A percentile compares a stretch with the other conserved stretches of the same genome.
phyloP scores from a whole-genome alignment of 1,284 basidiomycete genomes.

The Irpex rosettiformis region DNA sequence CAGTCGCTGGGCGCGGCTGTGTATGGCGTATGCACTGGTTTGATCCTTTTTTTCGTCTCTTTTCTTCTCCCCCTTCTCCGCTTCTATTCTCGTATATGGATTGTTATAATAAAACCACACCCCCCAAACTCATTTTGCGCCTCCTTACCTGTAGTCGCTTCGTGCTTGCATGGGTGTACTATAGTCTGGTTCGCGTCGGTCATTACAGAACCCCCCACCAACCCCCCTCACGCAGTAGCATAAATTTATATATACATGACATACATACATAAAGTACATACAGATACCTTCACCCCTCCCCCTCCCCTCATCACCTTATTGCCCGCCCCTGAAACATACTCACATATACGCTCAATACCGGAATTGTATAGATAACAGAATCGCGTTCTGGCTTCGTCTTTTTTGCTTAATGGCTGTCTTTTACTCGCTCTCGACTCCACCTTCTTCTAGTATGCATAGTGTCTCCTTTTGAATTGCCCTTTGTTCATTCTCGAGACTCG shows the following conservation, averaged over 20 bases:
- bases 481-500: neutral
- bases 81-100: neutral
- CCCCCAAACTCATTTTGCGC: neutral
- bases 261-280: neutral
- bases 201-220: neutral
- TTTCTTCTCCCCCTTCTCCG: neutral
- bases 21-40: constrained; percentile 2
- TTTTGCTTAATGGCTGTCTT: neutral
- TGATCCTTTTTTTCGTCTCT: neutral
- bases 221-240: constrained; percentile 1
- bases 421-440: constrained; percentile 2
- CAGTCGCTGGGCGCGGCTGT: constrained; percentile 1
- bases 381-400: neutral
- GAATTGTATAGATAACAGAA: constrained; percentile 5
- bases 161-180: neutral
- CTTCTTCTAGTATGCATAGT: neutral
- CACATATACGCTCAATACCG: neutral
- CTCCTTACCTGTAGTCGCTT: neutral
- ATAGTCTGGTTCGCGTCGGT: neutral
- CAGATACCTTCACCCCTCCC: neutral
- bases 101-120: constrained; percentile 1
- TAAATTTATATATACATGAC: constrained; percentile 2
- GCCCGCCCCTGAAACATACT: neutral
- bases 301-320: neutral
- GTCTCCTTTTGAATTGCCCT: neutral